phyloP scores from a whole-genome alignment of 164 flowering plant genomes.

The Berberis thunbergii region DNA sequence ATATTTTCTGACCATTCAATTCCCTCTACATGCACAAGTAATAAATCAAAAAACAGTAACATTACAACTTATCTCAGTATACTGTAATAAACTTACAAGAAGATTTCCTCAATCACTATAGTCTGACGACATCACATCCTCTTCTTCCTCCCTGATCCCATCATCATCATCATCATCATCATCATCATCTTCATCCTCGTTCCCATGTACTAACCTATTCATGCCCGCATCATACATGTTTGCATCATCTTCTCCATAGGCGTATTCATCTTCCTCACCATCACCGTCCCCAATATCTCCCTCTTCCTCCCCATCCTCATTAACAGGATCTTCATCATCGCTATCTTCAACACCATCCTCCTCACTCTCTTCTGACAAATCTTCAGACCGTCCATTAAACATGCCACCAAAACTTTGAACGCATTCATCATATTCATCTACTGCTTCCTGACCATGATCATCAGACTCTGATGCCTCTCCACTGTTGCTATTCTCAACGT shows the following conservation, averaged over 20 bases:
- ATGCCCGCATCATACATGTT: constrained; percentile 1
- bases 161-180: too few relatives aligned
- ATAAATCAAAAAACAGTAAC: neutral
- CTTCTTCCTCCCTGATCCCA: constrained; percentile 11
- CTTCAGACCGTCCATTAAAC: constrained; percentile 21
- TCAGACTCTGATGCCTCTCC: constrained; percentile 44
- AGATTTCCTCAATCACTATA: constrained; percentile 36
- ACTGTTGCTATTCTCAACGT: constrained; percentile 28
- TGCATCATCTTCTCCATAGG: constrained; percentile 22
- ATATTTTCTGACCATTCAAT: neutral
- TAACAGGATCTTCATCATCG: constrained; percentile 21
- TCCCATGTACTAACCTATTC: constrained; percentile 6
- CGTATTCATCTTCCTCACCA: constrained; percentile 22
- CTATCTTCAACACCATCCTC: constrained; percentile 25
- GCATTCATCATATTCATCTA: constrained; percentile 39
- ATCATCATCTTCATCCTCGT: constrained; percentile 30
- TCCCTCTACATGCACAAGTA: neutral
- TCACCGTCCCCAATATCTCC: constrained; percentile 19
- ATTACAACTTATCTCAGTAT: constrained; percentile 2
- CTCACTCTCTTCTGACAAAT: constrained; percentile 27
- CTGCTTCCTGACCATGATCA: constrained; percentile 39
- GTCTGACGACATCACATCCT: constrained; percentile 32
- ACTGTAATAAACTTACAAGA: constrained; percentile 5
- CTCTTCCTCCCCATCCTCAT: neutral
- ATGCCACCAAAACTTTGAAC: constrained; percentile 18